Percentiles rank a stretch among this genome's conserved stretches.
phyloP scores from a whole-genome alignment of 2,329 filamentous ascomycete genomes.

The Aspergillus sp. region DNA sequence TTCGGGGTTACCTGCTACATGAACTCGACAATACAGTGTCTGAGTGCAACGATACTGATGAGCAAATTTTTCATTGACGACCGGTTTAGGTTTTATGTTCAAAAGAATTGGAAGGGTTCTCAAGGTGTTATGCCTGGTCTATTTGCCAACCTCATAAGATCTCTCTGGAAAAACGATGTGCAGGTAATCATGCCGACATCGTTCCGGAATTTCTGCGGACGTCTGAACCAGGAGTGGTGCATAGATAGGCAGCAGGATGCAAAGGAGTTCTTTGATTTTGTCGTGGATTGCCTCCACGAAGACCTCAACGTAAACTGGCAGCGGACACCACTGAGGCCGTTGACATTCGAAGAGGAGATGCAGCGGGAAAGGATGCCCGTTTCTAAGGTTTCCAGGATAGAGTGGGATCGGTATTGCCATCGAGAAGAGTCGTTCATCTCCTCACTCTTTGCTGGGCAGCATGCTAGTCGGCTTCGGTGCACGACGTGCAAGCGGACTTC shows the following conservation, averaged over 20 bases:
- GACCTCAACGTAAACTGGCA: slow-evolving; percentile 75
- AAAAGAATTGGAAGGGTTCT: slow-evolving; percentile 65
- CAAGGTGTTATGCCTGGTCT: slow-evolving; percentile 63
- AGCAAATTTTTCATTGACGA: slow-evolving; percentile 65
- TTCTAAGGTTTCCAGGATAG: slow-evolving; percentile 66
- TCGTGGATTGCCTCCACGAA: slow-evolving; percentile 78
- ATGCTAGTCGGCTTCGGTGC: slow-evolving; percentile 62
- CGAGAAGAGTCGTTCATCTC: slow-evolving; percentile 75
- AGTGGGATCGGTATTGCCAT: slow-evolving; percentile 71
- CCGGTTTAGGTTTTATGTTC: slow-evolving; percentile 61
- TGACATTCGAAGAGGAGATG: slow-evolving; percentile 61
- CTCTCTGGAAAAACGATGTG: slow-evolving; percentile 61
- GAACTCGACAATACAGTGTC: slow-evolving; percentile 83
- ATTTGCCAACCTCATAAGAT: slow-evolving; percentile 61
- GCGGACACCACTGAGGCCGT: slow-evolving; percentile 55
- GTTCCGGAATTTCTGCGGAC: slow-evolving; percentile 63
- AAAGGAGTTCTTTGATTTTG: slow-evolving; percentile 82
- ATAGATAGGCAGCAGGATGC: slow-evolving; percentile 82
- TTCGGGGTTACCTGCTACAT: slow-evolving; percentile 86
- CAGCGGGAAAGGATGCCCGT: slow-evolving; percentile 61
- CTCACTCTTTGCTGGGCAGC: slow-evolving; percentile 73
- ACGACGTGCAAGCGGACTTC: slow-evolving; percentile 62
- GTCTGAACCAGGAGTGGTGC: slow-evolving; percentile 67
- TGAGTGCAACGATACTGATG: slow-evolving; percentile 68
- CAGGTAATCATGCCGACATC: slow-evolving; percentile 59